Percentiles rank a stretch among this genome's conserved stretches.
Conservation (phyloP, 352 stramenopile genomes). For the Phytophthora idaei region DNA sequence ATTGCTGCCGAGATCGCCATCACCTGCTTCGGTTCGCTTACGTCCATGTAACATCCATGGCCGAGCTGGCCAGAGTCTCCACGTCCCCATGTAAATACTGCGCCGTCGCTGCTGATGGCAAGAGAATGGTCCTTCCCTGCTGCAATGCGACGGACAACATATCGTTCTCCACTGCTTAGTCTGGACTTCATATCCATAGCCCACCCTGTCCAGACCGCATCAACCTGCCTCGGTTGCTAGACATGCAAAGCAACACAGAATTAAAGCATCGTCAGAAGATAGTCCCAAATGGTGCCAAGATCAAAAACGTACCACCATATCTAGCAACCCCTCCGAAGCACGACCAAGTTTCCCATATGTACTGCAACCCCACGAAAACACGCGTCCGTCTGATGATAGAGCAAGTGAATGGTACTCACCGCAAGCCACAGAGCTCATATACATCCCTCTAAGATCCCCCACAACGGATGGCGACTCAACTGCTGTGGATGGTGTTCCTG, state of each 20-base stretch:
- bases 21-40: slow-evolving; percentile 61
- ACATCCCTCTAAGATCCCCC: slow-evolving; percentile 54
- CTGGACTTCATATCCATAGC: slow-evolving; percentile 41
- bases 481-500: slow-evolving; percentile 22
- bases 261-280: slow-evolving; percentile 7
- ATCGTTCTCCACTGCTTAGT: slow-evolving; percentile 21
- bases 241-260: background rate
- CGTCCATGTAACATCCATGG: slow-evolving; percentile 67
- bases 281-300: background rate
- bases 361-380: slow-evolving; percentile 82
- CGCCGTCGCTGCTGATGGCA: slow-evolving; percentile 57
- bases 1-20: slow-evolving; percentile 48
- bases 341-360: slow-evolving; percentile 69
- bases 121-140: slow-evolving; percentile 73
- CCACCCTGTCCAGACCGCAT: slow-evolving; percentile 47
- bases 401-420: slow-evolving; percentile 78
- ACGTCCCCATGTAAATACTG: slow-evolving; percentile 72
- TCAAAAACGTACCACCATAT: slow-evolving; percentile 44
- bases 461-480: slow-evolving; percentile 47
- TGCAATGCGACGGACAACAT: slow-evolving; percentile 56
- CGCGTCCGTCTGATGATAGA: slow-evolving; percentile 58
- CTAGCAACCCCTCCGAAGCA: slow-evolving; percentile 37
- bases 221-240: slow-evolving; percentile 53
- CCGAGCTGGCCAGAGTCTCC: slow-evolving; percentile 71
- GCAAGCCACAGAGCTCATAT: slow-evolving; percentile 66